Evolutionary conservation across 352 stramenopile species (phyloP).

Genomic region (Blastocystis sp.): DNA sequence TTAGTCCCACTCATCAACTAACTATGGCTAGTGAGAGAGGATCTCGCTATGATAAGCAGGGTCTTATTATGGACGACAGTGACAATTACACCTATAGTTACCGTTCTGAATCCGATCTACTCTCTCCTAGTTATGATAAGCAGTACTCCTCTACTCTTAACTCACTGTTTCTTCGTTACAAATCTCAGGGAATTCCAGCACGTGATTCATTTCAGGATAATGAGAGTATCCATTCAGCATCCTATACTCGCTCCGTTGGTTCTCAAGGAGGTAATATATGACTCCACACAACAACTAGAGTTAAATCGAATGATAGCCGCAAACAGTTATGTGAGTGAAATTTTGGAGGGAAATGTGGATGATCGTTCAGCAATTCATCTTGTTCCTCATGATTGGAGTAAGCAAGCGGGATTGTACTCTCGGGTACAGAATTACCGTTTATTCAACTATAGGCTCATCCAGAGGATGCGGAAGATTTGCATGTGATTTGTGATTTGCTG

Average conservation of each 20-base stretch:
- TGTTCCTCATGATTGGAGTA: neutral
- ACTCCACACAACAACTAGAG: neutral
- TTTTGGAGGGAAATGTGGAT: neutral
- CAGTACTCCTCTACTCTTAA: neutral
- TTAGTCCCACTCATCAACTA: neutral
- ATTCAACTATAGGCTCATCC: neutral
- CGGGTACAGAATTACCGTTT: neutral
- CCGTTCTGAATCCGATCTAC: neutral
- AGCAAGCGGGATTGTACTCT: neutral
- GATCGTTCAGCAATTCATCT: neutral
- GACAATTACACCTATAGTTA: neutral
- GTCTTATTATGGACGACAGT: neutral
- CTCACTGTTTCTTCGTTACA: neutral
- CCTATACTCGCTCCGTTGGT: neutral
- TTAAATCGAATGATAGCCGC: constrained; percentile 29
- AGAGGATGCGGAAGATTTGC: constrained; percentile 23
- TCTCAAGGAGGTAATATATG: neutral
- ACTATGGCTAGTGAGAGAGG: neutral
- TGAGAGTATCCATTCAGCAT: neutral
- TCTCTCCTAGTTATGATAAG: neutral
- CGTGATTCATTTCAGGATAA: neutral
- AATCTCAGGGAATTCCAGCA: neutral
- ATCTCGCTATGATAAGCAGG: neutral
- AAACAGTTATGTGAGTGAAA: constrained; percentile 2
- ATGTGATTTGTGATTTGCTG: constrained; percentile 1